Evolutionary conservation across 192 early-diverging fungal species (phyloP), one percentile per base, ranked within the genome.

Genomic region (Cladochytrium replicatum): DNA sequence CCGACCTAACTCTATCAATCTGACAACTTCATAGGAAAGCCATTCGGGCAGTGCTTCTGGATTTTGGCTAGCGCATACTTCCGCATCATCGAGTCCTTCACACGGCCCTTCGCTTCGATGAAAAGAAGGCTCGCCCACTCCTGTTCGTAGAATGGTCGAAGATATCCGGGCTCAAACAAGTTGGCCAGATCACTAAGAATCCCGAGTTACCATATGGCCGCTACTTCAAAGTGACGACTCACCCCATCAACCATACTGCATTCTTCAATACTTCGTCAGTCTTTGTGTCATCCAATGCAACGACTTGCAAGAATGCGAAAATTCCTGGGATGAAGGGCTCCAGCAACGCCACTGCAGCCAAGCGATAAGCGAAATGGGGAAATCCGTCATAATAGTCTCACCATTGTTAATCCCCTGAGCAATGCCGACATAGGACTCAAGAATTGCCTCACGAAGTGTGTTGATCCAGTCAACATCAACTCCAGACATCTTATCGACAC

Each of bases 341-440:
- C 15, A 95, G 59, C 41, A 80, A 50, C 52, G 75, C 61, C 21
- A 74, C 82, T 87, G 64, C n/a, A 44, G 25, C 29, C 19, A 57
- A 51, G 50, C 6, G 50, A 29, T 29, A 62, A 48, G 29, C 7
- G 26, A 26, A 46, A 47, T 29, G 27, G 31, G 25, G 46, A 64
- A 59, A 58, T 29, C 7, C 15, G n/a, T 30, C 55, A 55, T 50
- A 81, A 83, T 72, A 54, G 85, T 82, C 38, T 80, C 72, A 15
- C 78, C 83, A 2, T 74, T 59, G 56, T 89, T 88, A 65, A 97
- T 63, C 2, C 93, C 96, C 55, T 97, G 93, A 0, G 83, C 75
- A 45, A 99, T 97, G 30, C 96, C 96, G 19, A 97, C 87, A 67
- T 89, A 95, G 6, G 91, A 91, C 63, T 97, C 93, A 31, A 93